Evolutionary conservation across 139 green algal species (phyloP).

Genomic region (Medakamo hakoo): DNA sequence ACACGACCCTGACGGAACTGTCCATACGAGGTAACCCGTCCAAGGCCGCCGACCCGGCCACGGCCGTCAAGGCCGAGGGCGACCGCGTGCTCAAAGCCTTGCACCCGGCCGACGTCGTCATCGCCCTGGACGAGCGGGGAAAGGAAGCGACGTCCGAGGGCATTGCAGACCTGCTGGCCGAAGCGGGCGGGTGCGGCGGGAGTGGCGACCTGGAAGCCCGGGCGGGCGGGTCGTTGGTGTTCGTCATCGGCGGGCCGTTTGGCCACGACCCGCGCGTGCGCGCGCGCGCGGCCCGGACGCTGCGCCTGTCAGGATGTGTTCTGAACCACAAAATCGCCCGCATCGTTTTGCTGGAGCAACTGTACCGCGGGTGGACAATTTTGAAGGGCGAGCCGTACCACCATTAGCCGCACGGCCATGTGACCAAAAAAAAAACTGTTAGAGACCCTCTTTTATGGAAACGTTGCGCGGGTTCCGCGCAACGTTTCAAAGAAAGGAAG

Average conservation of each 20-base stretch:
- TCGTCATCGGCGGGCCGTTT: conserved; percentile 64
- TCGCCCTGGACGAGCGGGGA: conserved; percentile 55
- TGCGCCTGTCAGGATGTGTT: conserved; percentile 49
- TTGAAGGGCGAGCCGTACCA: conserved; percentile 63
- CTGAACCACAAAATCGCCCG: conserved; percentile 78
- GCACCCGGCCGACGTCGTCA: conserved; percentile 20
- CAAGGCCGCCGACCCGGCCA: conserved; percentile 19
- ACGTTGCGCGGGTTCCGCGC: too few species aligned
- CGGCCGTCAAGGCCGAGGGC: conserved; percentile 19
- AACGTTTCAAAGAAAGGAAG: too few species aligned
- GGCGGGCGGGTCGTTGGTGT: conserved; percentile 19
- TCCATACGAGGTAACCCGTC: too few species aligned
- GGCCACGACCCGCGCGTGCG: conserved; percentile 39
- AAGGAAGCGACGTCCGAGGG: conserved; percentile 25
- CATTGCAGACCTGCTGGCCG: conserved; percentile 39
- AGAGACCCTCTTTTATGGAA: too few species aligned
- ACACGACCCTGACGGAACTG: too few species aligned
- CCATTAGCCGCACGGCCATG: too few species aligned
- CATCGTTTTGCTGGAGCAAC: conserved; percentile 68
- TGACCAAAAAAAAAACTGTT: not conserved
- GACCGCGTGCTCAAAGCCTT: conserved; percentile 31
- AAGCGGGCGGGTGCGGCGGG: conserved; percentile 19
- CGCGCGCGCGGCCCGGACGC: conserved; percentile 22
- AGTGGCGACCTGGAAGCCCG: too few species aligned
- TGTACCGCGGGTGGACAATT: conserved; percentile 71